Conservation (phyloP, 306 rosid genomes). For the Sesbania bispinosa region DNA sequence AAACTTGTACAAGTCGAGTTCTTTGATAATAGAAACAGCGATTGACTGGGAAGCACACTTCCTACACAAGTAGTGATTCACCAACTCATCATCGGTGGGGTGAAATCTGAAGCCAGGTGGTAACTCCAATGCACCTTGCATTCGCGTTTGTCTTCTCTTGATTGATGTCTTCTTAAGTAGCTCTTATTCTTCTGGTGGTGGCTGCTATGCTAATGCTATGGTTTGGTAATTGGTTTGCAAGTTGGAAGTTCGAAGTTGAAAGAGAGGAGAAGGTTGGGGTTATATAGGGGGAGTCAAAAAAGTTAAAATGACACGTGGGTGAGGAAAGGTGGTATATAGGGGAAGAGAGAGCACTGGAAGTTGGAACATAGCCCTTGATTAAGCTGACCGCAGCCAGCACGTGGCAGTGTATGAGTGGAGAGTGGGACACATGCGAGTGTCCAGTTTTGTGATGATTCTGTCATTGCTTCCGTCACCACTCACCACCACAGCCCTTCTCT, state of each 20-base stretch:
- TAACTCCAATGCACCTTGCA: constrained; percentile 52
- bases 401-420: constrained; percentile 7
- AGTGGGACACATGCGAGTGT: not conserved
- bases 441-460: constrained; percentile 18
- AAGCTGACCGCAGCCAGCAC: no score
- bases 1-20: constrained; percentile 81
- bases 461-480: constrained; percentile 74
- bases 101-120: constrained; percentile 97
- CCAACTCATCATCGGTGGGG: constrained; percentile 91
- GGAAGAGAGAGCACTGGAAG: no score
- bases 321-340: not conserved
- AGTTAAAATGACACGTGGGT: constrained; percentile 38
- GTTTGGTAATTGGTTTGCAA: not conserved
- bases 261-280: not conserved
- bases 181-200: not conserved
- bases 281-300: constrained; percentile 17
- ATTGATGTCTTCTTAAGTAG: not conserved
- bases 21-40: constrained; percentile 72
- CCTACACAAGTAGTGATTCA: constrained; percentile 65
- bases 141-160: constrained; percentile 23
- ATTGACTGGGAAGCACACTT: constrained; percentile 72
- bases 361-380: no score
- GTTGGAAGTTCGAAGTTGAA: not conserved
- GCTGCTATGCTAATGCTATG: no score
- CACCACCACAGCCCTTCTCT: no score